Evolutionary conservation across 2,329 filamentous ascomycete species (phyloP).

Genomic region (Endothia cerciana): DNA sequence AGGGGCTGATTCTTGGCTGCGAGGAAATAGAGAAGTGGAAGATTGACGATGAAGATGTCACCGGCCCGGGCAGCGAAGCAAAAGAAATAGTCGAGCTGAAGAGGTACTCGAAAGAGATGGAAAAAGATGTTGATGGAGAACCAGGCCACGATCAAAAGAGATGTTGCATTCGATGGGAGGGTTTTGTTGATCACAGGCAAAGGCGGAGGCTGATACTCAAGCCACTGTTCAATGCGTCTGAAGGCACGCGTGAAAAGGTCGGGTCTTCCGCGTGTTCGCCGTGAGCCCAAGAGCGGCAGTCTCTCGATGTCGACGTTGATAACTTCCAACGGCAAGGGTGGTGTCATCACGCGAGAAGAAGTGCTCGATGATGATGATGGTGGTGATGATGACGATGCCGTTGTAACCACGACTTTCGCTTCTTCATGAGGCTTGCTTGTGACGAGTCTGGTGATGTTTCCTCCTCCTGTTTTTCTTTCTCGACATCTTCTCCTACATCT

Average conservation of each 20-base stretch:
- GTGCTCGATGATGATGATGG: conserved; percentile 40
- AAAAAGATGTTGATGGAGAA: conserved; percentile 61
- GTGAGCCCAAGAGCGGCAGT: conserved; percentile 38
- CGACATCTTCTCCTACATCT: conserved; percentile 34
- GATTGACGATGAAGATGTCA: conserved; percentile 53
- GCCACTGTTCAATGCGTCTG: conserved; percentile 31
- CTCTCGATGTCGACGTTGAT: conserved; percentile 40
- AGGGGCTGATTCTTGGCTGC: conserved; percentile 70
- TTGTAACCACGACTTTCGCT: neutral
- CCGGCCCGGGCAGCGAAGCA: conserved; percentile 62
- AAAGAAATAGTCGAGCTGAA: conserved; percentile 55
- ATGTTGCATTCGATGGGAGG: conserved; percentile 61
- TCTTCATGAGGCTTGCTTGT: neutral
- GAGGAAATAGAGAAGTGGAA: conserved; percentile 62
- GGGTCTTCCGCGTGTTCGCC: neutral
- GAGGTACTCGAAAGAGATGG: conserved; percentile 55
- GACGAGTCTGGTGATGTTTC: neutral
- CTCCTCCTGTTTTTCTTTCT: neutral
- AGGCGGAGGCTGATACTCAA: conserved; percentile 61
- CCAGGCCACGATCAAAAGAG: conserved; percentile 55
- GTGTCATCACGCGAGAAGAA: conserved; percentile 36
- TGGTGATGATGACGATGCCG: neutral
- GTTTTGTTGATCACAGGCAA: conserved; percentile 60
- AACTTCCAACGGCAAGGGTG: conserved; percentile 33
- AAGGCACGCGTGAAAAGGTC: neutral